phyloP scores from a whole-genome alignment of 306 rosid species.

The Gynostemma pentaphyllum region DNA sequence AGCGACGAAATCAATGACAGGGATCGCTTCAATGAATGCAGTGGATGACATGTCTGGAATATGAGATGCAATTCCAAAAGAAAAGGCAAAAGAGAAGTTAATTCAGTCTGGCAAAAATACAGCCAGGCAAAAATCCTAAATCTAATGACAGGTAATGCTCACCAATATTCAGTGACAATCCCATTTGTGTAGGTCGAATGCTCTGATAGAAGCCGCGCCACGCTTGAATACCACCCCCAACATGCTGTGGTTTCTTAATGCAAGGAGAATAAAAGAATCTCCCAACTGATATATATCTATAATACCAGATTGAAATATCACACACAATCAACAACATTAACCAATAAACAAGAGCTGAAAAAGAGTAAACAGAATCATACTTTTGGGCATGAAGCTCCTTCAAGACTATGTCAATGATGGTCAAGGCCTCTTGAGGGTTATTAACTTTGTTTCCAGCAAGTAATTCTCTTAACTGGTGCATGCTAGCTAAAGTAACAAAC shows the following conservation, averaged over 20 bases:
- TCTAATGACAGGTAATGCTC: not conserved
- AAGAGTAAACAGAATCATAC: conserved; percentile 17
- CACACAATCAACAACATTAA: not conserved
- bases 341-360: not conserved
- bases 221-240: conserved; percentile 91
- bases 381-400: conserved; percentile 83
- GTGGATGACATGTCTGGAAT: conserved; percentile 89
- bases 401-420: conserved; percentile 85
- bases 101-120: not conserved
- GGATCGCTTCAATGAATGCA: conserved; percentile 89
- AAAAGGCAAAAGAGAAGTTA: conserved; percentile 2
- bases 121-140: not conserved
- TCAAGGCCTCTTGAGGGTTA: conserved; percentile 94
- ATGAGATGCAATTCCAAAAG: conserved; percentile 2
- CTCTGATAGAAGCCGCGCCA: conserved; percentile 99
- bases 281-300: conserved; percentile 83
- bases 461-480: conserved; percentile 84
- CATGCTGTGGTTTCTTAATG: conserved; percentile 64
- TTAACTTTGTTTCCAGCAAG: conserved; percentile 78
- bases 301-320: conserved; percentile 1
- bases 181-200: conserved; percentile 97
- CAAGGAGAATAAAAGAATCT: conserved; percentile 84
- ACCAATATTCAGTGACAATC: conserved; percentile 91
- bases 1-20: conserved; percentile 69
- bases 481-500: conserved; percentile 81